phyloP scores from a whole-genome alignment of 176 grass and related monocot species.

The Zoysia japonica region DNA sequence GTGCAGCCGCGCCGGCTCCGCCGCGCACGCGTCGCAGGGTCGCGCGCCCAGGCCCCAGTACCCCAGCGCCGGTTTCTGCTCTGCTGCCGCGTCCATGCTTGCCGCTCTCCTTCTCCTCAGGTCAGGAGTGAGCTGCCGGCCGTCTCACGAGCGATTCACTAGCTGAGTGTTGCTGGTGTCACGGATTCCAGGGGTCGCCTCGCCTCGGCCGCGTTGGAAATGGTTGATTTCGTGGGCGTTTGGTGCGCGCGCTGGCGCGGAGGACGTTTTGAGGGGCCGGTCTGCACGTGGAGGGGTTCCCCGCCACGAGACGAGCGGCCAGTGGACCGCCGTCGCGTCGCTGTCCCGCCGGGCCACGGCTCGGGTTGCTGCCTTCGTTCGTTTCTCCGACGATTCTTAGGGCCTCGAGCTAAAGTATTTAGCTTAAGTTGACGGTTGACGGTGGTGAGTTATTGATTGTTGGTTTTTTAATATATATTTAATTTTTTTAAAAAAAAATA shows the following conservation, averaged over 20 bases:
- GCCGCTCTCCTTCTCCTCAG: not conserved
- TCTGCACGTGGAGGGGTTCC: conserved; percentile 28
- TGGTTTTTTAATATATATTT: too few species aligned
- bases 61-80: conserved; percentile 28
- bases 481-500: too few species aligned
- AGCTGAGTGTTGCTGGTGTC: not conserved
- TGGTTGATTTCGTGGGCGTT: not conserved
- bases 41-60: conserved; percentile 28
- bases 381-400: conserved; percentile 5
- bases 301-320: conserved; percentile 30
- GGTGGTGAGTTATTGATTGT: too few species aligned
- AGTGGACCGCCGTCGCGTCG: conserved; percentile 27
- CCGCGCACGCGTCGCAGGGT: conserved; percentile 45
- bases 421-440: not conserved
- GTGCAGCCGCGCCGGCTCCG: conserved; percentile 47
- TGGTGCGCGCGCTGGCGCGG: not conserved
- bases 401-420: too few species aligned
- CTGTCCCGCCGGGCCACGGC: not conserved
- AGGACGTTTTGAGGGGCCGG: conserved; percentile 26
- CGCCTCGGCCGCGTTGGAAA: not conserved
- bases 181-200: not conserved
- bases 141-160: not conserved
- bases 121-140: not conserved
- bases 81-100: conserved; percentile 11
- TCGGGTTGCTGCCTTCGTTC: not conserved